Percentiles rank a stretch among this genome's conserved stretches.
phyloP scores from a whole-genome alignment of 2,329 filamentous ascomycete species.

The Ambrosiella xylebori region DNA sequence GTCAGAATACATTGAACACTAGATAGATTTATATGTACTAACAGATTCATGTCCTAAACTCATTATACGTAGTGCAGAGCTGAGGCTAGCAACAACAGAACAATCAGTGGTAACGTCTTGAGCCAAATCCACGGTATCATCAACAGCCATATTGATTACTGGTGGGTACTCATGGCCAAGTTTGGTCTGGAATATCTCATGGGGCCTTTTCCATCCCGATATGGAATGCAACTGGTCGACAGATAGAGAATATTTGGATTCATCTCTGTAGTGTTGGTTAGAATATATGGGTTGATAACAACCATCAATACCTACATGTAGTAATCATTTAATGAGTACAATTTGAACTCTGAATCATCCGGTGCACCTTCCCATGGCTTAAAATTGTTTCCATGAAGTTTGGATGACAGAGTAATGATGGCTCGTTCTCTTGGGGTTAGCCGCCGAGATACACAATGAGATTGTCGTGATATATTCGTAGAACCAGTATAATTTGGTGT shows the following conservation, averaged over 20 bases:
- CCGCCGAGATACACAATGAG: conserved; percentile 26
- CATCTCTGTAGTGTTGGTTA: conserved; percentile 37
- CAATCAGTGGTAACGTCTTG: conserved; percentile 95
- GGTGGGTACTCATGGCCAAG: conserved; percentile 9
- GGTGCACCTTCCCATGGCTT: conserved; percentile 65
- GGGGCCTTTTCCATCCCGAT: conserved; percentile 63
- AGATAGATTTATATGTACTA: conserved; percentile 17
- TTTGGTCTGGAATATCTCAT: conserved; percentile 25
- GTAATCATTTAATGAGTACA: conserved; percentile 16
- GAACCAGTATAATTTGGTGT: background rate
- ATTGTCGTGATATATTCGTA: no score
- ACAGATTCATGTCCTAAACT: conserved; percentile 54
- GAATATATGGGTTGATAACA: background rate
- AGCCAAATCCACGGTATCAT: conserved; percentile 58
- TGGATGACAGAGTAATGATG: conserved; percentile 59
- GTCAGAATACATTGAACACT: background rate
- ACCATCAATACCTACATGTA: background rate
- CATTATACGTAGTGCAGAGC: conserved; percentile 56
- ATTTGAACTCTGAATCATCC: conserved; percentile 41
- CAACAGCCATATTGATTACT: conserved; percentile 45
- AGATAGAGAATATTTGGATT: conserved; percentile 54
- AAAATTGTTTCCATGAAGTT: conserved; percentile 67
- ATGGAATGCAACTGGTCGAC: conserved; percentile 58
- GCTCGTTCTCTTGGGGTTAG: conserved; percentile 56
- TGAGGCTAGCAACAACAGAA: conserved; percentile 89